A percentile compares a stretch with the other conserved stretches of the same genome.
phyloP scores from a whole-genome alignment of 2,329 filamentous ascomycete genomes.

The Rugonectria rugulosa region DNA sequence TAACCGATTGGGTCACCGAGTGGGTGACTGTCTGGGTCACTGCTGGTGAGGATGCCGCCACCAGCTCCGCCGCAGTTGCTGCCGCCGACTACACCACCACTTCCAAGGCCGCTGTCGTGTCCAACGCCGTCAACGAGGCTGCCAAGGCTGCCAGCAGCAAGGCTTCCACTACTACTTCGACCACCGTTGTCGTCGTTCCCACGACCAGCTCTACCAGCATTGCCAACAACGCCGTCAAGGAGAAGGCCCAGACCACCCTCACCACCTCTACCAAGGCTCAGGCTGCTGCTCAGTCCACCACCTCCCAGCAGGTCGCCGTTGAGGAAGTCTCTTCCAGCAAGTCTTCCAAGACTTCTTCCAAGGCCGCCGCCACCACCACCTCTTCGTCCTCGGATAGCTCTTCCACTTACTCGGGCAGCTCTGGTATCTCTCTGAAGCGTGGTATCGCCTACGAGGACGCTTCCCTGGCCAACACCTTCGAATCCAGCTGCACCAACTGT shows the following conservation, averaged over 20 bases:
- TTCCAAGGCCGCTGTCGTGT: conserved; percentile 14
- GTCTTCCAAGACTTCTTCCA: conserved; percentile 9
- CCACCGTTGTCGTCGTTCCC: conserved; percentile 20
- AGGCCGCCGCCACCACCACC: conserved; percentile 18
- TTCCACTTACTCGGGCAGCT: conserved; percentile 19
- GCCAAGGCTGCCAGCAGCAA: conserved; percentile 8
- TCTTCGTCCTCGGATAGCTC: neutral
- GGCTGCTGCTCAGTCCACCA: conserved; percentile 8
- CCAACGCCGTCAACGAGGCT: conserved; percentile 12
- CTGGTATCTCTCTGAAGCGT: conserved; percentile 58
- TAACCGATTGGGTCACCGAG: conserved; percentile 52
- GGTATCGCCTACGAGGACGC: conserved; percentile 74
- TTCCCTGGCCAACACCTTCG: conserved; percentile 60
- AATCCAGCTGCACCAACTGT: conserved; percentile 49
- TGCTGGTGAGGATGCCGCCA: conserved; percentile 36
- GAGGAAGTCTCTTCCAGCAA: neutral
- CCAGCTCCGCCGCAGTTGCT: conserved; percentile 27
- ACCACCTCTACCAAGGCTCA: conserved; percentile 35
- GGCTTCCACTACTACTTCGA: conserved; percentile 20
- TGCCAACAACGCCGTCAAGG: conserved; percentile 15
- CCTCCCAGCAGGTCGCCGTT: conserved; percentile 8
- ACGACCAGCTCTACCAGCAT: conserved; percentile 10
- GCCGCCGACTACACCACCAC: conserved; percentile 2
- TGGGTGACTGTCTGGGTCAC: conserved; percentile 49
- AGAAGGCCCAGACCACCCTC: conserved; percentile 34